Base-by-base conservation (phyloP, 352 stramenopile genomes). In the Globisporangium polare region DNA sequence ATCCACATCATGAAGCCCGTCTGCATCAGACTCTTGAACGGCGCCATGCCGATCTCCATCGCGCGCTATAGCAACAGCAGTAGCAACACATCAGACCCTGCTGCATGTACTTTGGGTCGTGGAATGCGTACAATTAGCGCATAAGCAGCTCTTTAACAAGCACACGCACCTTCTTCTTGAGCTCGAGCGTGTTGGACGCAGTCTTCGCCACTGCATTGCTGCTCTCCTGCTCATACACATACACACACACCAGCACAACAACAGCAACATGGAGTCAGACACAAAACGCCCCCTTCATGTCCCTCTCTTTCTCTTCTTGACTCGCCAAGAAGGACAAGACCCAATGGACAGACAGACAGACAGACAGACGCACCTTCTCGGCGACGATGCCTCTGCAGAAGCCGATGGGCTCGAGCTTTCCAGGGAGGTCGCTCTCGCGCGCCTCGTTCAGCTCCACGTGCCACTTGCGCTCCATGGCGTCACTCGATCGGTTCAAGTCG, bases 1-100 rank as follows among this genome's bases (percentile, higher is more conserved):
- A 98, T 98, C 88, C 92, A 98, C 87, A 98, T 97, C 93, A 98
- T 98, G 69, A 98, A 95, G 27, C 78, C 93, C 22, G 94, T 97
- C 69, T 97, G 95, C 61, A 97, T 77, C 22, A 98, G 62, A n/a
- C 87, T 90, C 78, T 97, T 97, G 60, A 96, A 96, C 27, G 92
- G 92, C 51, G 75, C 86, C 72, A 83, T 87, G 29, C 86, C 90
- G 51, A 97, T 94, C 69, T 96, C 89, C 86, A 96, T 96, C 20
- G 90, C 88, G 49, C 89, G 85, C 88, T 97, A 55, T 3, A 52
- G 59, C 55, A 59, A 47, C 20, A 51, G 7, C 29, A 37, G 39
- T 18, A 59, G 2, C n/a, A 65, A 51, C 12, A 31, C 1, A 24
- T 53, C 22, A 20, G 6, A 57, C 52, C 56, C 65, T 29, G 56